A percentile compares a stretch with the other conserved stretches of the same genome.
phyloP scores from a whole-genome alignment of 2,329 filamentous ascomycete genomes.

The Tolypocladium pustulatum region DNA sequence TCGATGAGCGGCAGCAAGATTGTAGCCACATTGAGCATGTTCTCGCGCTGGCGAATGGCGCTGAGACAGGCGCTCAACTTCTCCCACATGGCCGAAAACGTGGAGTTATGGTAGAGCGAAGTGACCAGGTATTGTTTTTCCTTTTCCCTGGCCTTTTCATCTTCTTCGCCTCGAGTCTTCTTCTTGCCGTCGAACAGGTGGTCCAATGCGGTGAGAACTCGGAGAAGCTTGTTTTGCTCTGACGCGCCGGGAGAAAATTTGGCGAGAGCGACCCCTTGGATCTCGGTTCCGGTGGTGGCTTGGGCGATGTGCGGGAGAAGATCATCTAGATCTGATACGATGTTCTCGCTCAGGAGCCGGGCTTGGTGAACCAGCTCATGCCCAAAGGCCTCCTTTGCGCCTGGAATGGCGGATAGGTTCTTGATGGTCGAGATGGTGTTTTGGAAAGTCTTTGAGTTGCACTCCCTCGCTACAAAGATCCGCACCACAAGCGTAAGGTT shows the following conservation, averaged over 20 bases:
- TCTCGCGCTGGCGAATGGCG: conserved; percentile 82
- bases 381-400: conserved; percentile 84
- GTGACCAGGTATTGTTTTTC: conserved; percentile 79
- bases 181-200: conserved; percentile 86
- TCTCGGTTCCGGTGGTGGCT: conserved; percentile 82
- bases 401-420: conserved; percentile 87
- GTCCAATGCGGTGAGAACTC: conserved; percentile 86
- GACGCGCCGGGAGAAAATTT: conserved; percentile 96
- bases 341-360: conserved; percentile 71
- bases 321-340: conserved; percentile 74
- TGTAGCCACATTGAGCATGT: conserved; percentile 93
- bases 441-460: conserved; percentile 94
- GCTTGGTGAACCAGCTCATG: conserved; percentile 84
- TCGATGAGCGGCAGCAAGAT: conserved; percentile 92
- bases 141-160: conserved; percentile 40
- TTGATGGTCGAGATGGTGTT: conserved; percentile 98
- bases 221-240: conserved; percentile 89
- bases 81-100: conserved; percentile 84
- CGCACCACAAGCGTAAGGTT: conserved; percentile 93
- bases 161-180: conserved; percentile 37
- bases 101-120: conserved; percentile 80
- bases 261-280: conserved; percentile 84
- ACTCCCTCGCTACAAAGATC: conserved; percentile 91
- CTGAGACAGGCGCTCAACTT: conserved; percentile 82
- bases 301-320: conserved; percentile 78